Conservation (phyloP, 768 basidiomycete species). For the Lactarius hatsudake region DNA sequence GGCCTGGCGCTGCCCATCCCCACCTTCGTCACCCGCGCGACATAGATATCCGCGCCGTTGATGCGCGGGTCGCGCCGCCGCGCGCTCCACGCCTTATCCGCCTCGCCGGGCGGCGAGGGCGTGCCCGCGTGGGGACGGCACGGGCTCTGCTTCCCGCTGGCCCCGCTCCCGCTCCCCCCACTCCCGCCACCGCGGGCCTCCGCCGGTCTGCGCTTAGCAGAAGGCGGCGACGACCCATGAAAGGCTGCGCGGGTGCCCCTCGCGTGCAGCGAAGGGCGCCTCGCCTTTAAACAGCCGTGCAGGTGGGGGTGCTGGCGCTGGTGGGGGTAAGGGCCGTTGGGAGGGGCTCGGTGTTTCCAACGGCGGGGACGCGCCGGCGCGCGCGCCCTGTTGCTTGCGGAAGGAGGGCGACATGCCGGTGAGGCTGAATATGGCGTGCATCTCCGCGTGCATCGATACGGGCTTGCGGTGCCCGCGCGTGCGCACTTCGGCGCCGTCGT, state of each 20-base stretch:
- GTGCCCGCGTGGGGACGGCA: conserved; percentile 11
- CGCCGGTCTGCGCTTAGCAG: conserved; percentile 9
- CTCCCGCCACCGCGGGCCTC: conserved; percentile 17
- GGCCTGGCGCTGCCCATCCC: conserved; percentile 52
- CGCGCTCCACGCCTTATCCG: conserved; percentile 35
- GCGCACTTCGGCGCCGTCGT: conserved; percentile 44
- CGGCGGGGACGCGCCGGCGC: conserved; percentile 31
- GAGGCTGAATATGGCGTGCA: conserved; percentile 55
- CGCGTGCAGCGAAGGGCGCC: conserved; percentile 25
- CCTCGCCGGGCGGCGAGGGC: conserved; percentile 21
- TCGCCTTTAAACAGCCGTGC: conserved; percentile 20
- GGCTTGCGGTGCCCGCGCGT: conserved; percentile 43
- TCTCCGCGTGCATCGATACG: conserved; percentile 59
- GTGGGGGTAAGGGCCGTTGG: conserved; percentile 20
- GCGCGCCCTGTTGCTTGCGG: conserved; percentile 45
- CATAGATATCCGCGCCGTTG: conserved; percentile 55
- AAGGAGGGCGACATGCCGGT: conserved; percentile 50
- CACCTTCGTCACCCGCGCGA: conserved; percentile 47
- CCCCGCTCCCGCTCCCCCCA: not conserved
- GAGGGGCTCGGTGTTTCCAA: conserved; percentile 16
- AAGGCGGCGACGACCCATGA: not conserved
- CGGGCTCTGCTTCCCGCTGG: not conserved
- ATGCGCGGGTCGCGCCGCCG: conserved; percentile 42
- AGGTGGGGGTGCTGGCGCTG: conserved; percentile 27
- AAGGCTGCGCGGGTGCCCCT: conserved; percentile 25